Conservation (phyloP, 2,329 filamentous ascomycete genomes). For the Periconia sp. region DNA sequence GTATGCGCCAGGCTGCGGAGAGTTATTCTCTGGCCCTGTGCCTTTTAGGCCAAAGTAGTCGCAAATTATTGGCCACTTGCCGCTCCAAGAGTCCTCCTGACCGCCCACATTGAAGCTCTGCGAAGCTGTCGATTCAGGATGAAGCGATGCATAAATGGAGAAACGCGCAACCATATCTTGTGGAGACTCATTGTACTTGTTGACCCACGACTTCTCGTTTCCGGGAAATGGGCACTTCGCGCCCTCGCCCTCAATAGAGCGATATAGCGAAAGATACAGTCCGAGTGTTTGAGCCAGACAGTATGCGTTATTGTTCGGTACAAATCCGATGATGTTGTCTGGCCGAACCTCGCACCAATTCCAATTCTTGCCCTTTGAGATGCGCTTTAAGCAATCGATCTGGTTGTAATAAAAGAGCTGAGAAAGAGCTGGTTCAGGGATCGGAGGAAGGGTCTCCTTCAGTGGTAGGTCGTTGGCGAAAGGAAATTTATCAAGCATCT, state of each 20-base stretch:
- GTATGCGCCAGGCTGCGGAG: constrained; percentile 36
- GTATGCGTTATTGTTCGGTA: constrained; percentile 50
- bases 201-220: constrained; percentile 44
- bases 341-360: constrained; percentile 50
- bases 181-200: constrained; percentile 48
- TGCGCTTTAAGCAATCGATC: constrained; percentile 47
- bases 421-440: constrained; percentile 42
- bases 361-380: constrained; percentile 47
- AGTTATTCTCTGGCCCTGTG: constrained; percentile 34
- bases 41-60: constrained; percentile 56
- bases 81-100: constrained; percentile 48
- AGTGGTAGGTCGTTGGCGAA: constrained; percentile 38
- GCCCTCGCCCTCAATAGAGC: constrained; percentile 46
- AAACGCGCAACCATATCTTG: constrained; percentile 52
- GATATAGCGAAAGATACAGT: constrained; percentile 46
- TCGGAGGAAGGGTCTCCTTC: constrained; percentile 37
- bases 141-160: constrained; percentile 50
- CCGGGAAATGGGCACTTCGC: constrained; percentile 50
- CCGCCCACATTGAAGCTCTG: constrained; percentile 54
- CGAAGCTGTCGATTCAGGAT: constrained; percentile 47
- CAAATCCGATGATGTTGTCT: constrained; percentile 51
- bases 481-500: constrained; percentile 45
- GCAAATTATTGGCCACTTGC: constrained; percentile 55
- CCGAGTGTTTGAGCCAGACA: constrained; percentile 46
- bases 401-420: constrained; percentile 52